These are phyloP conservation scores for Plectosphaerella cucumerina DNA, from an alignment of 2,329 filamentous ascomycete species.

Conservation along the genomic window DNA sequence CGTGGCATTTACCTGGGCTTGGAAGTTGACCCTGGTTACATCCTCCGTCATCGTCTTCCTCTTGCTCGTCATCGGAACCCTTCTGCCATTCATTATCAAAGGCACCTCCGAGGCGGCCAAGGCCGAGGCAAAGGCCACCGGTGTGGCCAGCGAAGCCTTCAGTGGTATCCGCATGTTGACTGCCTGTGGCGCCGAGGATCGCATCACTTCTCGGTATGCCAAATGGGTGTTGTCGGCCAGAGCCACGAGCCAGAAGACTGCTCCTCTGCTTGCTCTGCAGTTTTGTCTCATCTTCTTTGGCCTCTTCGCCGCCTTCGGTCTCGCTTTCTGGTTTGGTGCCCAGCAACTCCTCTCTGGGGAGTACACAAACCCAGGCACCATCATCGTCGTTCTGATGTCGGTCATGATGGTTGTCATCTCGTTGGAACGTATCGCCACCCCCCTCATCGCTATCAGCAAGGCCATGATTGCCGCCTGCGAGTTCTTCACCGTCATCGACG, in stretches of 20 bases:
- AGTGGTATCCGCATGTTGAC: slow-evolving; percentile 57
- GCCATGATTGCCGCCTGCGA: slow-evolving; percentile 22
- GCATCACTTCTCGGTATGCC: slow-evolving; percentile 48
- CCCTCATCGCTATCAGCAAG: slow-evolving; percentile 28
- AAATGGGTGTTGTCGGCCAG: slow-evolving; percentile 52
- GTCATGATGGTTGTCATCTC: slow-evolving; percentile 32
- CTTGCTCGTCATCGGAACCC: slow-evolving; percentile 37
- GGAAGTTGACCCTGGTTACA: slow-evolving; percentile 51
- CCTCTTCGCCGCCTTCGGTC: slow-evolving; percentile 28
- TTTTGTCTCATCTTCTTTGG: slow-evolving; percentile 43
- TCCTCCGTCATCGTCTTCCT: slow-evolving; percentile 54
- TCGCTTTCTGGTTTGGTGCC: slow-evolving; percentile 40
- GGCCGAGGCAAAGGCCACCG: slow-evolving; percentile 53
- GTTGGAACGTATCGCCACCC: slow-evolving; percentile 31
- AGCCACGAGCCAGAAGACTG: slow-evolving; percentile 40
- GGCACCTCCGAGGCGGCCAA: slow-evolving; percentile 39
- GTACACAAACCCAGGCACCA: slow-evolving; percentile 28
- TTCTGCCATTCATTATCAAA: slow-evolving; percentile 54
- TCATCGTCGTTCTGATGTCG: slow-evolving; percentile 32
- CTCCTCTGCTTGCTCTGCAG: slow-evolving; percentile 48
- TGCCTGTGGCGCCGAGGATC: slow-evolving; percentile 57
- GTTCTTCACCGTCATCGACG: slow-evolving; percentile 23
- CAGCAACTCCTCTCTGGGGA: slow-evolving; percentile 26
- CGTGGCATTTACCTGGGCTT: slow-evolving; percentile 48
- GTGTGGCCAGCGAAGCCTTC: slow-evolving; percentile 59